Evolutionary conservation across 1,284 basidiomycete species (phyloP).

Genomic region (Tausonia pullulans): DNA sequence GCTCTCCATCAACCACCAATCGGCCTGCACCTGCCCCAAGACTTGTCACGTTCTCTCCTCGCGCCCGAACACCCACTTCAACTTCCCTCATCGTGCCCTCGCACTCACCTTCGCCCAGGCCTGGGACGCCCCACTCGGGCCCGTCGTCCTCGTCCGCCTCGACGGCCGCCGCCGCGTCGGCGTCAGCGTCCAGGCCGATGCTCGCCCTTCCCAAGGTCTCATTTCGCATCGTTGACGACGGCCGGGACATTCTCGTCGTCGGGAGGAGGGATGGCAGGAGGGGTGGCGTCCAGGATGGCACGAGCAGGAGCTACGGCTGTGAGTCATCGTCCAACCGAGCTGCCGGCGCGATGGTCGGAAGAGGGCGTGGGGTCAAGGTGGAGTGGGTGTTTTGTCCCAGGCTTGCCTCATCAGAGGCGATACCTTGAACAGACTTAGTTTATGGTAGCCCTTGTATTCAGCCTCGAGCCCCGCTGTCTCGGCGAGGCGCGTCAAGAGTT

Average conservation of each 20-base stretch:
- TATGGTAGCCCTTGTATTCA: no score
- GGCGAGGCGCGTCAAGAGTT: no score
- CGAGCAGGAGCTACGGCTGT: background rate
- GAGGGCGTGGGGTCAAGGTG: no score
- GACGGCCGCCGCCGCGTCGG: background rate
- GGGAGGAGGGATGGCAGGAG: background rate
- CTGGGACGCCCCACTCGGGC: background rate
- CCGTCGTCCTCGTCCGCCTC: background rate
- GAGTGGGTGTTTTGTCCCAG: background rate
- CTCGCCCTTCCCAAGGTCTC: constrained; percentile 7
- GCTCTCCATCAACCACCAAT: background rate
- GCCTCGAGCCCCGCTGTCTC: no score
- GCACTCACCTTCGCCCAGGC: background rate
- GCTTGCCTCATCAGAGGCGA: background rate
- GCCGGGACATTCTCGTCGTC: background rate
- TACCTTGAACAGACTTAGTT: background rate
- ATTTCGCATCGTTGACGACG: constrained; percentile 2
- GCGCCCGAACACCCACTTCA: background rate
- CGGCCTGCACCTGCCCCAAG: background rate
- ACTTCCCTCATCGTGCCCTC: background rate
- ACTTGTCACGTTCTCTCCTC: background rate
- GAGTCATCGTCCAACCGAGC: background rate
- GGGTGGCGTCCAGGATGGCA: background rate
- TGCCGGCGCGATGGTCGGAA: no score
- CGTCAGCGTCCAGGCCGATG: background rate